Evolutionary conservation across 306 rosid genomes (phyloP).

Genomic region (Trifolium repens): DNA sequence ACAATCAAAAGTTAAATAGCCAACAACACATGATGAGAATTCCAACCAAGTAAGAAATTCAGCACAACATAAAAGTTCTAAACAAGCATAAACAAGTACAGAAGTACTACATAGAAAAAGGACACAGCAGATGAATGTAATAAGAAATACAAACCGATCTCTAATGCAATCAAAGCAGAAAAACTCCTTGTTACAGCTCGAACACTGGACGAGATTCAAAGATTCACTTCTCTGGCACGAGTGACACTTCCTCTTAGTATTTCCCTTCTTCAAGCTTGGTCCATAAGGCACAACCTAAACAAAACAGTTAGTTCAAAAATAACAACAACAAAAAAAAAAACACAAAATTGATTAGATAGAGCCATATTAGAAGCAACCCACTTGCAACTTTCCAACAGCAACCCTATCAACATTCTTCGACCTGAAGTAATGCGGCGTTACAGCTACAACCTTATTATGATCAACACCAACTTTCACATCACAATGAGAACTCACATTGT

Average conservation of each 20-base stretch:
- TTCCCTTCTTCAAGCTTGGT: constrained; percentile 51
- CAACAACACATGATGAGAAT: not conserved
- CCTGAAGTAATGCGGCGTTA: constrained; percentile 66
- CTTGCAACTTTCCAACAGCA: constrained; percentile 79
- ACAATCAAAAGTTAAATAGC: constrained; percentile 9
- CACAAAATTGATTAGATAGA: not conserved
- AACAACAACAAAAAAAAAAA: not conserved
- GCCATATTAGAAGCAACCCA: not conserved
- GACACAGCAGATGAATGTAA: constrained; percentile 30
- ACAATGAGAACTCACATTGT: constrained; percentile 66
- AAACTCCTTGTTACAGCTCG: constrained; percentile 76
- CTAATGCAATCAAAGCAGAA: constrained; percentile 85
- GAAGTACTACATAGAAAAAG: not conserved
- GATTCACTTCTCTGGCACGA: constrained; percentile 74
- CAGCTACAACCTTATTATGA: constrained; percentile 40
- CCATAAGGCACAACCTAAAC: constrained; percentile 65
- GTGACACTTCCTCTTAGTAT: constrained; percentile 70
- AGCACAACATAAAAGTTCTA: constrained; percentile 24
- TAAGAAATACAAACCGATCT: constrained; percentile 70
- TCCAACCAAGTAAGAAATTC: constrained; percentile 31
- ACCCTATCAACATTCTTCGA: constrained; percentile 87
- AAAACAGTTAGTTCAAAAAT: not conserved
- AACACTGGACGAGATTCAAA: constrained; percentile 68
- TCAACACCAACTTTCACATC: constrained; percentile 62
- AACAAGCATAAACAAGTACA: constrained; percentile 9